phyloP scores from a whole-genome alignment of 345 rosid species.

The Aquilaria malaccensis region DNA sequence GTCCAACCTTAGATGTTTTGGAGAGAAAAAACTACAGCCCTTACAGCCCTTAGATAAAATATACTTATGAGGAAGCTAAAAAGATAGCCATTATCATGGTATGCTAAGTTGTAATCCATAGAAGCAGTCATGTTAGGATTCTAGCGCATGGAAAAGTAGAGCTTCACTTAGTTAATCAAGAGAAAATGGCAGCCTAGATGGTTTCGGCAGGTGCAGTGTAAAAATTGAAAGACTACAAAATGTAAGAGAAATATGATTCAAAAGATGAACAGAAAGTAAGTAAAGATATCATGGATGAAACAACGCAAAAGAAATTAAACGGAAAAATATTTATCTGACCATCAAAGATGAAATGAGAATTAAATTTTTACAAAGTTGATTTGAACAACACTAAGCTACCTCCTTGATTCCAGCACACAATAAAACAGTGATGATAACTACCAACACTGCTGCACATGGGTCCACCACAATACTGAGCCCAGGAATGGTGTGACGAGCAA shows the following conservation, averaged over 20 bases:
- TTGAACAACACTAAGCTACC: constrained; percentile 28
- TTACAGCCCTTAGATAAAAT: no score
- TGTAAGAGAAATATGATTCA: neutral
- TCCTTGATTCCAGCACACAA: constrained; percentile 87
- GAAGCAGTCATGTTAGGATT: no score
- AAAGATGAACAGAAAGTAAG: neutral
- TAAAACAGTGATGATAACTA: constrained; percentile 60
- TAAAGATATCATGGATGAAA: neutral
- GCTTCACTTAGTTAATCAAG: no score
- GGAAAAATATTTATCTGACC: neutral
- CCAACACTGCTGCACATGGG: constrained; percentile 77
- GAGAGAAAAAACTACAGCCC: no score
- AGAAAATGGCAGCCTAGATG: no score
- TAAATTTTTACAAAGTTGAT: neutral
- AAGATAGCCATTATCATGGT: no score
- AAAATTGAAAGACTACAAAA: neutral
- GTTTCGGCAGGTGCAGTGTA: no score
- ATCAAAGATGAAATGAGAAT: constrained; percentile 1
- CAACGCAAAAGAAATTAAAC: no score
- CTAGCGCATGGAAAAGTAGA: no score
- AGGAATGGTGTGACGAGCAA: constrained; percentile 68
- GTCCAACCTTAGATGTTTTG: no score
- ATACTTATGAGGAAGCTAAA: no score
- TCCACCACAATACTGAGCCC: constrained; percentile 73
- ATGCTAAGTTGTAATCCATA: no score